Base-by-base conservation (phyloP, 352 stramenopile genomes). In the Phytophthora syringae region DNA sequence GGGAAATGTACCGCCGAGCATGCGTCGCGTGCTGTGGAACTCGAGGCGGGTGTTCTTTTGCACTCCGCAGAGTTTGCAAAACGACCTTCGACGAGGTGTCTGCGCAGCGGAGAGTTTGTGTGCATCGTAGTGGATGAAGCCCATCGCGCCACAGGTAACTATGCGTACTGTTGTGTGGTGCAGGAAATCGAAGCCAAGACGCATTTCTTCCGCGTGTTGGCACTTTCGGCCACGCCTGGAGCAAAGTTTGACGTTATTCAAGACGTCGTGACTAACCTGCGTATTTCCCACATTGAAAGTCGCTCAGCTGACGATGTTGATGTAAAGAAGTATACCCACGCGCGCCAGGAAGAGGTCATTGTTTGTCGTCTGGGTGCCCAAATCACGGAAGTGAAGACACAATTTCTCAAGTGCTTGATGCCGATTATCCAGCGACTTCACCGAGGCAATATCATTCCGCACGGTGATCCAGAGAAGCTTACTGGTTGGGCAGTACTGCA, bases 51-150 rank as follows among this genome's bases (percentile, higher is more conserved):
- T 99, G 24, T 99, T 99, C 75, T 99, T 98, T 65, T 99, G 97
- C 67, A 99, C 98, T 21, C 98, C 98, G 5, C 98, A 99, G 77
- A 99, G 94, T 36, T 80, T 99, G 45, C 79, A 97, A 57, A 99
- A 99, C 58, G 98, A 99, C 71, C 75, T 99, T 34, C 74, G 95
- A 34, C 72, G 83, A 20, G 80, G 83, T 5, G 79, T 95, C 7
- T 97, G 88, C 40, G 63, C 79, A 47, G 82, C 89, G 0, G 76
- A 90, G 47, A 80, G 7, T 90, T 99, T 59, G 97, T 99, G 15
- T 99, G 97, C 60, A 70, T 99, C 32, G 97, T 99, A 0, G 74
- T 99, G 37, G 97, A 99, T 67, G 97, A 99, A 81, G 97, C 97
- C 1, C 98, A 99, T 76, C 90, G 94, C 11, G 97, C 98, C 0